Evolutionary conservation across 1,284 basidiomycete genomes (phyloP).

Genomic region (Cryptococcus jaspeensis): DNA sequence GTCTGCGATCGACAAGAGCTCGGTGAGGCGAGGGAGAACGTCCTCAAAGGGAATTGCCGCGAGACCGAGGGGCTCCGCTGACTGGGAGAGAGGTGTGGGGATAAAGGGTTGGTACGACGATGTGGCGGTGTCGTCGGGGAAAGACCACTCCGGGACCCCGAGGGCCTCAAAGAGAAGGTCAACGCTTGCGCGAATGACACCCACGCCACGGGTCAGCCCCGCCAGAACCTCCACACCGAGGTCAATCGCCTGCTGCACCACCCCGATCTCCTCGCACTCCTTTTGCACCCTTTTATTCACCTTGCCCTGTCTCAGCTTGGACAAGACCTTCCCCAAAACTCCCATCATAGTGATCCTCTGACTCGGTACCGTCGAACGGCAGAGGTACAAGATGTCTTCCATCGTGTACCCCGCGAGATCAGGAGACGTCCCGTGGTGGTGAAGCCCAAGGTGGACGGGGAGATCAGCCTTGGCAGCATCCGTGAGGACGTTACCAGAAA

Average conservation of each 20-base stretch:
- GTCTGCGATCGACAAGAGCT: conserved; percentile 29
- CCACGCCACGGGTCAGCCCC: conserved; percentile 16
- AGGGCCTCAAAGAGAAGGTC: conserved; percentile 36
- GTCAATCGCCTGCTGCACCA: conserved; percentile 27
- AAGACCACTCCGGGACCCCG: conserved; percentile 24
- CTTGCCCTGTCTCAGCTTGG: conserved; percentile 5
- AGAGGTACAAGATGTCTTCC: conserved; percentile 78
- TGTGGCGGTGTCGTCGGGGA: conserved; percentile 11
- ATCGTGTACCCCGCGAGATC: conserved; percentile 84
- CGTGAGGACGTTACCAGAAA: conserved; percentile 67
- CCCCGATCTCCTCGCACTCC: conserved; percentile 10
- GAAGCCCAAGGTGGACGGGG: conserved; percentile 79
- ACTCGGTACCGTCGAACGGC: conserved; percentile 75
- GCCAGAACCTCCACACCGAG: conserved; percentile 29
- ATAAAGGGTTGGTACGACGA: background rate
- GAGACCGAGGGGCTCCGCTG: conserved; percentile 14
- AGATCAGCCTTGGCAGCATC: conserved; percentile 50
- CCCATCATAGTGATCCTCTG: conserved; percentile 81
- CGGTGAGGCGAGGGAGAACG: conserved; percentile 31
- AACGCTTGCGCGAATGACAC: conserved; percentile 34
- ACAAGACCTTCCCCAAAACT: conserved; percentile 64
- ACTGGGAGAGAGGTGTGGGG: conserved; percentile 4
- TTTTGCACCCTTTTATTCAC: conserved; percentile 3
- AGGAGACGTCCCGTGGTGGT: conserved; percentile 76
- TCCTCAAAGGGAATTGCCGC: conserved; percentile 38